A percentile compares a stretch with the other conserved stretches of the same genome.
Evolutionary conservation across 352 stramenopile genomes (phyloP).

Genomic region (Pythium volutum): DNA sequence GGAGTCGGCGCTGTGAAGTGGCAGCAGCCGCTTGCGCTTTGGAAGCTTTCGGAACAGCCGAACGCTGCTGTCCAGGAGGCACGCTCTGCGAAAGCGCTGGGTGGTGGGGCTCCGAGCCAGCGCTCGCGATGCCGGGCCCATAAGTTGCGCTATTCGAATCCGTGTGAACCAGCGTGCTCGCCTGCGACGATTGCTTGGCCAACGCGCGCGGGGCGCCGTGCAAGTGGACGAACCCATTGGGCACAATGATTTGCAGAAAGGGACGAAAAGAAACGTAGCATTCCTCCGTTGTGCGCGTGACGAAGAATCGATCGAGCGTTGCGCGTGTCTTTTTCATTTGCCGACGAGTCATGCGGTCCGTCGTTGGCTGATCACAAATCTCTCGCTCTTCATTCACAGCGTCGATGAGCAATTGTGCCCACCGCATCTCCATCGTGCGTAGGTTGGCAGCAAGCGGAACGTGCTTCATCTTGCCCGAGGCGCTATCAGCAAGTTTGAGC

Average conservation of each 20-base stretch:
- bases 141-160: not conserved
- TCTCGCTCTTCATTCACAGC: constrained; percentile 34
- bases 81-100: not conserved
- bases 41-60: not conserved
- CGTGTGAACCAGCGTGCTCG: not conserved
- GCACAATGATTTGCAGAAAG: constrained; percentile 50
- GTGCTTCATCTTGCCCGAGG: constrained; percentile 22
- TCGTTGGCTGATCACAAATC: constrained; percentile 12
- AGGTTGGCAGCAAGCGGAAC: constrained; percentile 10
- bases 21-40: not conserved
- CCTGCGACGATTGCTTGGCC: constrained; percentile 3
- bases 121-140: no score
- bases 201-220: constrained; percentile 2
- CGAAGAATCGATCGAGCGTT: constrained; percentile 29
- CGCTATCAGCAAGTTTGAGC: constrained; percentile 37
- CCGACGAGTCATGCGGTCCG: not conserved
- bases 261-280: constrained; percentile 36
- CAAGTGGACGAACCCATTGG: constrained; percentile 42
- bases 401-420: constrained; percentile 33
- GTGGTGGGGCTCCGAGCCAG: no score
- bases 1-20: not conserved
- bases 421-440: constrained; percentile 37
- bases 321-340: constrained; percentile 28
- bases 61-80: not conserved
- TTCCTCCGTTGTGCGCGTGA: constrained; percentile 30